Base-by-base conservation (phyloP, 2,329 filamentous ascomycete species). In the Colletotrichum sp. region DNA sequence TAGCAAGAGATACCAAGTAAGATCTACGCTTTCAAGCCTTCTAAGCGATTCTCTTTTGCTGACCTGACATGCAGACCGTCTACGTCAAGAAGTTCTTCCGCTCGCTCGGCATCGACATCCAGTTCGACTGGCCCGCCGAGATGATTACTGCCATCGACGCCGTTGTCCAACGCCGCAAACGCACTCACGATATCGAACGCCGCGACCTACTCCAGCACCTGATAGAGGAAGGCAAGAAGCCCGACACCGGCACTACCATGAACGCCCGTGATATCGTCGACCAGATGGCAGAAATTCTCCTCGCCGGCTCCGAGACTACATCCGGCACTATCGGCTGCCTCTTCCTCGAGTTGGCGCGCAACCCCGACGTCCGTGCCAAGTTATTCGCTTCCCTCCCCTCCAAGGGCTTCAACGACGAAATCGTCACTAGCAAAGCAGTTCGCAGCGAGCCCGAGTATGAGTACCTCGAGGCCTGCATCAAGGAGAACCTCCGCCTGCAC, bases 391-490 rank as follows among this genome's bases (percentile, higher is more conserved):
- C 73, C 8, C 65, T 73, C 8, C 62, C 72, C 6, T 16, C 68
- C 29, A 66, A 51, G 34, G 34, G 43, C 5, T 73, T 72, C 29
- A 24, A 29, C 29, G 72, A 73, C 15, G 72, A 67, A 1, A 71
- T 73, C 6, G 72, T 73, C 4, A 71, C 68, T 3, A 73, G 73
- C 38, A 75, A 75, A 16, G 15, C 65, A 3, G 70, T 75, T 8
- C 70, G 73, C 16, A 62, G 8, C 6, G 70, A 63, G 34, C 36
- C 51, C 3, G 34, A 69, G 7, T 75, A 75, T 43, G 69, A 73
- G 0, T 96, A 96, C 80, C 90, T 96, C 5, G 93, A 95, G 78
- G 94, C 94, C 4, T 92, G 91, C 65, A 89, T 96, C 77, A 94
- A 95, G 79, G 94, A 97, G 81, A 90, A 92, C 6, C 94, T 96